Base-by-base conservation (phyloP, 192 early-diverging fungal genomes). In the Cetraspora pellucida region DNA sequence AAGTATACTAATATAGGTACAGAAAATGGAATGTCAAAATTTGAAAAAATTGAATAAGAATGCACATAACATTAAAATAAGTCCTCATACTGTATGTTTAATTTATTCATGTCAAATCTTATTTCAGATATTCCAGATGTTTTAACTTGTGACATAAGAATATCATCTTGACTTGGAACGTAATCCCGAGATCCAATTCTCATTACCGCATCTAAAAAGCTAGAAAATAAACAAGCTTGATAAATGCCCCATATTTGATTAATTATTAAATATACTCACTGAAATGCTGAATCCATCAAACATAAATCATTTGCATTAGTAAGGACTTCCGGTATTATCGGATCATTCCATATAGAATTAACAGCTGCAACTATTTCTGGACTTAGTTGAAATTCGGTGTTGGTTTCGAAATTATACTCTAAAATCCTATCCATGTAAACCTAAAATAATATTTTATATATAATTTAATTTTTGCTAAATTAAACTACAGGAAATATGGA, bases 41-140 rank as follows among this genome's bases (percentile, higher is more conserved):
- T 49, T 49, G 6, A 10, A 13, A 10, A 13, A 49, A 10, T 49
- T 10, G 13, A 49, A 10, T 49, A 10, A 10, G 46, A 49, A 49
- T 49, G 6, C 46, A 10, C 8, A 10, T 49, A 13, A 49, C 13
- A 13, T 49, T 49, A 49, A 10, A 49, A 90, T n/a, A n/a, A n/a
- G n/a, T n/a, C n/a, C n/a, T n/a, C 90, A 86, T 90, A 85, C 93
- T 93, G 93, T 89, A 99, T 89, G 80, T 82, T 94, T 30, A 96
- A 84, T 72, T 93, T 89, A 37, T 93, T 94, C 89, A 98, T 93
- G 77, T 91, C 92, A 82, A 97, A 97, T 64, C 91, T 89, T 25
- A 93, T 96, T 84, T 98, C 97, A 16, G 92, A 95, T 78, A 98
- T 97, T 77, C 96, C 96, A 19, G 97, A 97, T 2, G 97, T 97